phyloP scores from a whole-genome alignment of 495 filamentous ascomycete genomes.

The Penicillium waksmanii region DNA sequence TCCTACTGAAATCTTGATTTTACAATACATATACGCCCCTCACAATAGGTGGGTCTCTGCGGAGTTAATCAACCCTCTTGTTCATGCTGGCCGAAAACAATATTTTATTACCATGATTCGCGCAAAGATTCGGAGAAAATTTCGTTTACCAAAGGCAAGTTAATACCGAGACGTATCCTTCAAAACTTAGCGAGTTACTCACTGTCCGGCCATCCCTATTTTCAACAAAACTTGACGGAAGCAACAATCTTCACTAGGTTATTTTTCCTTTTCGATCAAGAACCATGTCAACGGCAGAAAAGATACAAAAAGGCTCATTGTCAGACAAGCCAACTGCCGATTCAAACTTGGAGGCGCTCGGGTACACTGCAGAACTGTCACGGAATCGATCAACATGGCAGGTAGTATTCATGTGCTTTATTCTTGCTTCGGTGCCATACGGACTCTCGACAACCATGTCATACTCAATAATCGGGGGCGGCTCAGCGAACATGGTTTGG shows the following conservation, averaged over 20 bases:
- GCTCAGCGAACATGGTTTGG: conserved; percentile 63
- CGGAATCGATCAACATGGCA: conserved; percentile 53
- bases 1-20: no score
- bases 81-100: background rate
- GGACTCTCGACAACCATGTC: conserved; percentile 64
- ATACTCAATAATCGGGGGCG: conserved; percentile 60
- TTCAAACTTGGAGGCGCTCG: conserved; percentile 41
- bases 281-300: background rate
- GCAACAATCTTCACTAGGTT: background rate
- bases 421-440: conserved; percentile 57
- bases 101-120: background rate
- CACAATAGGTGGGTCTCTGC: background rate
- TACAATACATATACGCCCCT: conserved; percentile 4
- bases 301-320: background rate
- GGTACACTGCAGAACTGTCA: conserved; percentile 59
- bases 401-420: conserved; percentile 42
- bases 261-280: background rate
- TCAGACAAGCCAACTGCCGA: conserved; percentile 16
- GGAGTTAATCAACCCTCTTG: background rate
- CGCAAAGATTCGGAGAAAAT: background rate
- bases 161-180: background rate
- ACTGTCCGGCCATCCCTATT: background rate
- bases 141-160: background rate
- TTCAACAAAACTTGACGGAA: background rate
- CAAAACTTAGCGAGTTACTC: background rate